These are phyloP conservation scores for Monilinia polystroma DNA, from an alignment of 2,329 filamentous ascomycete genomes.

Conservation along the genomic window DNA sequence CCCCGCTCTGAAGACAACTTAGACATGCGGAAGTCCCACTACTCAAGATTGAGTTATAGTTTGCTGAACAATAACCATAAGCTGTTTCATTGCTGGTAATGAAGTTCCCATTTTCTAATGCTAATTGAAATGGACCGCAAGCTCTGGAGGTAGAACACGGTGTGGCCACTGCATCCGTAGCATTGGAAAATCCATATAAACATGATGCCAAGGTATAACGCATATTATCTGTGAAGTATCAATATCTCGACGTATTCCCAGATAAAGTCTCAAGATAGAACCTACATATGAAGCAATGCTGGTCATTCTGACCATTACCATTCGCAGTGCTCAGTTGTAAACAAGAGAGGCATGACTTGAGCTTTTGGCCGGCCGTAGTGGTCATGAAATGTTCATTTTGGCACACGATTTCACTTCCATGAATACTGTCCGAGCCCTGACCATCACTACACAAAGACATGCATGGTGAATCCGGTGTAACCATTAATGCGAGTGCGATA, in stretches of 20 bases:
- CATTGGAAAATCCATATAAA: constrained; percentile 34
- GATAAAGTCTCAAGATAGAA: neutral
- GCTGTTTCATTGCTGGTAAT: constrained; percentile 28
- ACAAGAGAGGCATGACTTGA: constrained; percentile 36
- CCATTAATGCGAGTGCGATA: constrained; percentile 43
- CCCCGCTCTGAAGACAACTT: constrained; percentile 25
- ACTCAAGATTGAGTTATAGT: constrained; percentile 30
- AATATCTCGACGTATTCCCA: neutral
- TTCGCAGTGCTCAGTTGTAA: constrained; percentile 36
- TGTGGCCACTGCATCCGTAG: constrained; percentile 29
- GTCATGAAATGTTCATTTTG: constrained; percentile 34
- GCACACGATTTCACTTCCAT: constrained; percentile 46
- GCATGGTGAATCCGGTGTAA: constrained; percentile 53
- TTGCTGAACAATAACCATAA: constrained; percentile 36
- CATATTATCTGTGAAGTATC: constrained; percentile 35
- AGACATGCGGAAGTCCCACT: constrained; percentile 21
- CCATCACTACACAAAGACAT: constrained; percentile 46
- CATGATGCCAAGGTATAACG: constrained; percentile 36
- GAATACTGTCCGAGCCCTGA: constrained; percentile 44
- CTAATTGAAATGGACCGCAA: constrained; percentile 33
- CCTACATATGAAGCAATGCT: constrained; percentile 39
- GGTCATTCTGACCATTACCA: constrained; percentile 33
- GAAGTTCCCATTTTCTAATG: constrained; percentile 33
- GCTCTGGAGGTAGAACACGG: constrained; percentile 33
- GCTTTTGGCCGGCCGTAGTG: constrained; percentile 31